phyloP scores from a whole-genome alignment of 768 basidiomycete genomes.

The Phylloporus sp. region DNA sequence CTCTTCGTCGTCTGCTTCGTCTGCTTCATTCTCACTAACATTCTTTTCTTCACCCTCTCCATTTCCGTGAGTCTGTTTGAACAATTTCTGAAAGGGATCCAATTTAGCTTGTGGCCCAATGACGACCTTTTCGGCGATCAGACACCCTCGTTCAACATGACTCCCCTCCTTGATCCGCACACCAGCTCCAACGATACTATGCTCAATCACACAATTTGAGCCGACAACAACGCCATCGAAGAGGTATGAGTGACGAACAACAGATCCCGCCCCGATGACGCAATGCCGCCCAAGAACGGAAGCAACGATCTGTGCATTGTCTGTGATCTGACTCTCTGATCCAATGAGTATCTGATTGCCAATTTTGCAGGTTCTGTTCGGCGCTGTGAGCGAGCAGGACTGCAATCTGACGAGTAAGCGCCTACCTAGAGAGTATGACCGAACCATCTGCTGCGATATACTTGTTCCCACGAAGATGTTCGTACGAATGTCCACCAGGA shows the following conservation, averaged over 20 bases:
- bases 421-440: slow-evolving; percentile 80
- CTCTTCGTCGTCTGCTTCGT: slow-evolving; percentile 32
- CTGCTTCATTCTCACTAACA: slow-evolving; percentile 21
- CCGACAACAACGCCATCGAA: slow-evolving; percentile 77
- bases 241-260: slow-evolving; percentile 74
- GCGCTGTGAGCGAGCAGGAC: neutral
- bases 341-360: slow-evolving; percentile 84
- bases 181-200: slow-evolving; percentile 77
- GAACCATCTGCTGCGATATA: slow-evolving; percentile 81
- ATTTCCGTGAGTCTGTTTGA: slow-evolving; percentile 41
- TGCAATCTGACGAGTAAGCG: neutral
- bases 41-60: slow-evolving; percentile 32
- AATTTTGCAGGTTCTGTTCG: slow-evolving; percentile 69
- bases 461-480: slow-evolving; percentile 82
- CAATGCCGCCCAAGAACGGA: slow-evolving; percentile 81
- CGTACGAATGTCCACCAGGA: slow-evolving; percentile 77
- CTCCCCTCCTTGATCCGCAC: slow-evolving; percentile 70
- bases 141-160: slow-evolving; percentile 65
- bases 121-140: slow-evolving; percentile 79
- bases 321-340: slow-evolving; percentile 62
- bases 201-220: slow-evolving; percentile 63
- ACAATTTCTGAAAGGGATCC: slow-evolving; percentile 68
- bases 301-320: slow-evolving; percentile 59
- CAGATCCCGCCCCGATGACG: slow-evolving; percentile 63
- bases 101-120: slow-evolving; percentile 72